These are phyloP conservation scores for fission yeast (Schizosaccharomyces pombe) DNA, from an alignment of 805 yeast species.

Conservation along the genomic window ASM294v3 CU329670.1:3130001-3130500, in stretches of 20 bases:
- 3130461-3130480: background rate
- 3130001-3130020: constrained; percentile 50
- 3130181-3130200: background rate
- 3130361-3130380: constrained; percentile 62
- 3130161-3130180: background rate
- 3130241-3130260: constrained; percentile 38
- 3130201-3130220: constrained; percentile 31
- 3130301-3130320: constrained; percentile 27
- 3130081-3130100: too few species aligned
- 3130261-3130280: constrained; percentile 43
- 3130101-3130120: background rate
- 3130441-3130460: too few species aligned
- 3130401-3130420: constrained; percentile 70
- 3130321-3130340: constrained; percentile 21
- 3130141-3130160: constrained; percentile 13
- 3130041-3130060: constrained; percentile 74
- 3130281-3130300: constrained; percentile 35
- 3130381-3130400: constrained; percentile 58
- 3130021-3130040: constrained; percentile 37
- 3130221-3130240: constrained; percentile 66
- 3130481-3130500: background rate
- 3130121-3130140: constrained; percentile 10
- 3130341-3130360: constrained; percentile 40
- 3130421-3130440: constrained; percentile 19
- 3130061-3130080: constrained; percentile 33